A percentile compares a stretch with the other conserved stretches of the same genome.
Evolutionary conservation across 2,329 filamentous ascomycete species (phyloP).

Genomic region (Epichloe brachyelytri): DNA sequence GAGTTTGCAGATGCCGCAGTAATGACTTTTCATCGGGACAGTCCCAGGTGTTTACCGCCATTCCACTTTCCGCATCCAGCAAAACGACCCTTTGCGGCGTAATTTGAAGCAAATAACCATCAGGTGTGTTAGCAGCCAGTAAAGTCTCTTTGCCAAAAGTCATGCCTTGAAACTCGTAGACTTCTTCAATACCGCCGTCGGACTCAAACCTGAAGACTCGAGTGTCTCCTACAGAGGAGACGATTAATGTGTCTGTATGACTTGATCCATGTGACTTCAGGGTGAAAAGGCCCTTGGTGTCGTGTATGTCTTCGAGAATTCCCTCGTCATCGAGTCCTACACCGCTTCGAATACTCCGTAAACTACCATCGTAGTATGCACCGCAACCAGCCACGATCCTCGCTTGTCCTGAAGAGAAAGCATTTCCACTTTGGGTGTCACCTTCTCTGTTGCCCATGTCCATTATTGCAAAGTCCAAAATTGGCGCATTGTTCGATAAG

Average conservation of each 20-base stretch:
- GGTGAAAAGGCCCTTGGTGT: slow-evolving; percentile 61
- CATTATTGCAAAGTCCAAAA: slow-evolving; percentile 91
- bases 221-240: slow-evolving; percentile 74
- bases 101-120: slow-evolving; percentile 59
- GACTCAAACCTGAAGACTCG: slow-evolving; percentile 65
- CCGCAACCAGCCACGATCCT: slow-evolving; percentile 88
- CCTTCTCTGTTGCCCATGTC: slow-evolving; percentile 81
- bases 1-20: slow-evolving; percentile 68
- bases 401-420: slow-evolving; percentile 90
- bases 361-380: slow-evolving; percentile 73
- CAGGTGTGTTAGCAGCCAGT: slow-evolving; percentile 50
- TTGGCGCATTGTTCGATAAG: slow-evolving; percentile 65
- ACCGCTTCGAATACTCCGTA: slow-evolving; percentile 84
- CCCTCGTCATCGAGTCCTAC: slow-evolving; percentile 85
- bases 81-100: slow-evolving; percentile 52
- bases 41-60: slow-evolving; percentile 46
- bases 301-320: slow-evolving; percentile 64
- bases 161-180: slow-evolving; percentile 63
- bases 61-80: slow-evolving; percentile 44
- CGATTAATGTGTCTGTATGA: slow-evolving; percentile 57
- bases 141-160: slow-evolving; percentile 59
- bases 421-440: slow-evolving; percentile 62
- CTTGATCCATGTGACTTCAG: slow-evolving; percentile 38
- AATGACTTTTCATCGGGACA: slow-evolving; percentile 42
- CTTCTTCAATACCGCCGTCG: slow-evolving; percentile 72